A percentile compares a stretch with the other conserved stretches of the same genome.
Evolutionary conservation across 116 monocot species (phyloP).

Genomic region (Posidonia oceanica): DNA sequence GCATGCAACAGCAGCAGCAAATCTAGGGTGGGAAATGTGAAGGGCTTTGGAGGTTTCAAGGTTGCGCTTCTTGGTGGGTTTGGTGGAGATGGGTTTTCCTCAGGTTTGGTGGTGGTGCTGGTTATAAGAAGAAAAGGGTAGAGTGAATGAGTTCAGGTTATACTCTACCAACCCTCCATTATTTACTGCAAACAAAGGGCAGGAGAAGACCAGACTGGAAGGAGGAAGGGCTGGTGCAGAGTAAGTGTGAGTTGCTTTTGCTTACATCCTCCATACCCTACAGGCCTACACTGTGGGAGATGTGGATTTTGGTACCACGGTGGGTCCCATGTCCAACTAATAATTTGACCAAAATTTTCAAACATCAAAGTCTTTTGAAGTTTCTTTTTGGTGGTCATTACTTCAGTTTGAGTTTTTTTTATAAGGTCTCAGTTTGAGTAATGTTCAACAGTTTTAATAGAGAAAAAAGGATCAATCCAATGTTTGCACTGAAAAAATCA

Average conservation of each 20-base stretch:
- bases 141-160: not conserved
- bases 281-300: constrained; percentile 2
- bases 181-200: constrained; percentile 1
- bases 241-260: not conserved
- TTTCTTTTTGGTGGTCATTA: not conserved
- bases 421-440: no score
- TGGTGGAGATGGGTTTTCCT: constrained; percentile 4
- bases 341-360: not conserved
- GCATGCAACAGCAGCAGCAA: not conserved
- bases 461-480: no score
- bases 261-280: constrained; percentile 2
- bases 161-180: not conserved
- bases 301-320: not conserved
- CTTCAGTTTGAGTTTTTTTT: no score
- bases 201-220: constrained; percentile 1
- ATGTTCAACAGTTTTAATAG: no score
- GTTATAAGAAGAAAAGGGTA: not conserved
- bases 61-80: not conserved
- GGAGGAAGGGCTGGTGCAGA: not conserved
- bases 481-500: no score
- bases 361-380: not conserved
- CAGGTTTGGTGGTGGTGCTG: not conserved
- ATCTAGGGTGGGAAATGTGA: not conserved
- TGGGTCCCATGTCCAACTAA: not conserved
- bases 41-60: not conserved